Conservation (phyloP, 164 flowering plant species). For the Macadamia tetraphylla region DNA sequence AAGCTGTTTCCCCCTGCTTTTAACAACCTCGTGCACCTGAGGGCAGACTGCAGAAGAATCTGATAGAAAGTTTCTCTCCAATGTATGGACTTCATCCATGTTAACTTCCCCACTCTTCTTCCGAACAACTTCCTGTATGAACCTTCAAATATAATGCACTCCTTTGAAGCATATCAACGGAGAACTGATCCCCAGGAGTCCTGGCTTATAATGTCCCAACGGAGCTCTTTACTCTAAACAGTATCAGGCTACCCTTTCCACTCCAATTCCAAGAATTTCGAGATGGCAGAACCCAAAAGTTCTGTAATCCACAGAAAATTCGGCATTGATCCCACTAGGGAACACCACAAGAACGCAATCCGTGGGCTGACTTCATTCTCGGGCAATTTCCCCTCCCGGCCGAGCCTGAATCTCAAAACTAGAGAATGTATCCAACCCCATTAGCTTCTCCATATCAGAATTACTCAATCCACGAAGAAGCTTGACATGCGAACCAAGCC, state of each 20-base stretch:
- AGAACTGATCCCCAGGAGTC: conserved; percentile 18
- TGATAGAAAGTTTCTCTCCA: conserved; percentile 77
- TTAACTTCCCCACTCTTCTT: conserved; percentile 93
- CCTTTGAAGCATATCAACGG: conserved; percentile 34
- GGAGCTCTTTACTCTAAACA: conserved; percentile 82
- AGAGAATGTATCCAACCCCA: conserved; percentile 49
- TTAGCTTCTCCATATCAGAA: conserved; percentile 54
- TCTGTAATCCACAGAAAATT: conserved; percentile 45
- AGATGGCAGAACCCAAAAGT: conserved; percentile 38
- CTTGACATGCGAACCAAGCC: conserved; percentile 65
- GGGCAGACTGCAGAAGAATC: conserved; percentile 82
- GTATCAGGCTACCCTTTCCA: conserved; percentile 80
- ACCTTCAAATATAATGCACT: conserved; percentile 36
- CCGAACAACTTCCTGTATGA: conserved; percentile 63
- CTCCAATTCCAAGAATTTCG: conserved; percentile 39
- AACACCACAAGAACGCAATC: conserved; percentile 77
- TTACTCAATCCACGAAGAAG: conserved; percentile 73
- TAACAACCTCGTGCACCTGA: conserved; percentile 42
- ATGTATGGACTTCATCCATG: conserved; percentile 70
- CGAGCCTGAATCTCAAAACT: conserved; percentile 42
- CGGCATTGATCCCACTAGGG: conserved; percentile 36
- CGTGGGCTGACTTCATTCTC: conserved; percentile 83
- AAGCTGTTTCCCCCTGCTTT: conserved; percentile 54
- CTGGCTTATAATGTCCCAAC: conserved; percentile 87
- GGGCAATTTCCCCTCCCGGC: conserved; percentile 53